Evolutionary conservation across 116 monocot species (phyloP), one percentile per base, ranked within the genome.

Genomic region (Trichopus zeylanicus): DNA sequence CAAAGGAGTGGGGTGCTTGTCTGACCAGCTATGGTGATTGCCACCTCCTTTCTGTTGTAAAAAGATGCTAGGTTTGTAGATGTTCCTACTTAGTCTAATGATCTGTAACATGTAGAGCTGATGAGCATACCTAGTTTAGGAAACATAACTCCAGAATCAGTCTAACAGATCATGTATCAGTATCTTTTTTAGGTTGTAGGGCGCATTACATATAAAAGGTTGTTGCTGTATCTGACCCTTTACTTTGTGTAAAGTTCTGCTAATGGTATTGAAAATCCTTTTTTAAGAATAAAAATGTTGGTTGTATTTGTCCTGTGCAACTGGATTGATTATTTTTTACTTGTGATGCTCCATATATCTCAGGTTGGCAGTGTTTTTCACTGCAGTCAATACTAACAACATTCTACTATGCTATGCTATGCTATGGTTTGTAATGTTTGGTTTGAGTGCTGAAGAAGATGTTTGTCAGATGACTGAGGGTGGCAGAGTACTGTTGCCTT

Each of bases 21-120:
- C 25, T 2, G 18, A 12, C 26, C 24, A 1, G 15, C 15, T 0
- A 15, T 30, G 29, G 26, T 31, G 23, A 30, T 59, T 20, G 37
- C 26, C 24, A 21, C 57, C 57, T 39, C 18, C 28, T 48, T 8
- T 46, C 22, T 39, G 46, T 48, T 62, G 62, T 49, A 51, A 9
- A 32, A 62, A 48, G 49, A 29, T n/a, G n/a, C 30, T 62, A 28
- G 47, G 23, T 8, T 49, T 49, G 19, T 22, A 7, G 26, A 5
- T 26, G 26, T 13, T 42, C 13, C 27, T 5, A 29, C 22, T 37
- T 60, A 15, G 38, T 60, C 18, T 28, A 28, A 46, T 60, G 11
- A 42, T 42, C 42, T 42, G 42, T 16, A 42, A 42, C 42, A 42
- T 42, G 42, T 42, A 42, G 42, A 42, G 42, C 42, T 42, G 42